These are phyloP conservation scores for Mentha longifolia DNA, from an alignment of 257 asterid species.

Conservation along the genomic window DNA sequence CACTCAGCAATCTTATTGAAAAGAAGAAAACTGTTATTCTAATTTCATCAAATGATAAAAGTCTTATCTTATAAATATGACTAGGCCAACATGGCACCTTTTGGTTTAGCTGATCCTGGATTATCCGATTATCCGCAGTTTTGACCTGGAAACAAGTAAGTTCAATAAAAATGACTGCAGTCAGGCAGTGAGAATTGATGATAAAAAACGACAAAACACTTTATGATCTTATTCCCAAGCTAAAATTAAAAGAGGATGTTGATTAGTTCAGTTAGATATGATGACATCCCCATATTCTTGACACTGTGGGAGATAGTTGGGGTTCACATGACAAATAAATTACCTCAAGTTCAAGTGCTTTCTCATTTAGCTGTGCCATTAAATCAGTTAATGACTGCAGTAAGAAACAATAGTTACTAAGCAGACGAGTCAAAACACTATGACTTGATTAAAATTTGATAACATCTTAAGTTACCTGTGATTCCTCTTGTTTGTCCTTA, in stretches of 20 bases:
- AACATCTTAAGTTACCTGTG: conserved; percentile 55
- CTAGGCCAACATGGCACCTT: conserved; percentile 59
- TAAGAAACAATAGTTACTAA: conserved; percentile 31
- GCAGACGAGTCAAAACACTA: conserved; percentile 19
- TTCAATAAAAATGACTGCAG: conserved; percentile 14
- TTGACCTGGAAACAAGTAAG: conserved; percentile 66
- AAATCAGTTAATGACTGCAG: conserved; percentile 79
- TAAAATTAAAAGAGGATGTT: background rate
- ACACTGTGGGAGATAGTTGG: background rate
- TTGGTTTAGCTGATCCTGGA: conserved; percentile 91
- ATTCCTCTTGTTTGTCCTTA: conserved; percentile 62
- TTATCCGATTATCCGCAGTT: conserved; percentile 89
- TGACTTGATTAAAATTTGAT: conserved; percentile 18
- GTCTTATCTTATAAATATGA: conserved; percentile 32
- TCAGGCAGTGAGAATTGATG: conserved; percentile 22
- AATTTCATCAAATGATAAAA: conserved; percentile 27
- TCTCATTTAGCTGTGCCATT: conserved; percentile 82
- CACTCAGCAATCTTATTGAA: conserved; percentile 70
- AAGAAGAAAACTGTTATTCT: conserved; percentile 17
- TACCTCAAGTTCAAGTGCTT: conserved; percentile 99
- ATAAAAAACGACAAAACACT: background rate
- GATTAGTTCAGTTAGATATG: background rate
- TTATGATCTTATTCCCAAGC: conserved; percentile 14
- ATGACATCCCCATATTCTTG: conserved; percentile 1
- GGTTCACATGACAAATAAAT: conserved; percentile 31